Base-by-base conservation (phyloP, 2,329 filamentous ascomycete genomes). In the Fusarium oligoseptatum region DNA sequence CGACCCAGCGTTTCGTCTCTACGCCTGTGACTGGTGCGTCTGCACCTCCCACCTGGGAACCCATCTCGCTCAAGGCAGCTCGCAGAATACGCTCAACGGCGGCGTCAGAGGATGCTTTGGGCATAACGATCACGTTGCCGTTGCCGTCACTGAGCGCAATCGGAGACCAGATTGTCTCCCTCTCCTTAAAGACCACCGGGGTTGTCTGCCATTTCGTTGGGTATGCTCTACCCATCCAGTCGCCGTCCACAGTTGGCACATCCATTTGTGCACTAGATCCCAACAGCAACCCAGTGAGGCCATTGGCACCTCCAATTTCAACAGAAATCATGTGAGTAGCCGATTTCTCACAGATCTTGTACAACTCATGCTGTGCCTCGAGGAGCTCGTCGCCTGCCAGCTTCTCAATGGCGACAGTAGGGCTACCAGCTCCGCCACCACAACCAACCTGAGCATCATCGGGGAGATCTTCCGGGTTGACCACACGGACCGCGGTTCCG, bases 231-330 rank as follows among this genome's bases (percentile, higher is more conserved):
- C 88, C 88, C 88, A 90, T 89, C 86, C 86, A 88, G 77, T 89
- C 88, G 15, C 85, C 88, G 65, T 90, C 88, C 4, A 90, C 84
- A 3, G 84, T 84, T 0, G 88, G 87, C 1, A 88, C 71, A 64
- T 88, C 81, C 79, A 91, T 87, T 70, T 88, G 86, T 1, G 83
- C 82, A 62, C 86, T 87, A 0, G 88, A 87, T 6, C 89, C 89
- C 6, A 91, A 80, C 5, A 90, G 84, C 81, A 92, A 83, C 10
- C 88, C 87, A 72, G 90, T 87, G 10, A 92, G 82, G 1, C 91
- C 91, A 72, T 93, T 93, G 6, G 87, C 87, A 8, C 92, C 91
- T n/a, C 92, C 92, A 64, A 93, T 91, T 76, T 93, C 91, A 12
- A 92, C 80, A 1, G 89, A 86, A 70, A 93, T 89, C 70, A 92